A percentile compares a stretch with the other conserved stretches of the same genome.
phyloP scores from a whole-genome alignment of 495 filamentous ascomycete species.

The Massariosphaeria phaeospora region DNA sequence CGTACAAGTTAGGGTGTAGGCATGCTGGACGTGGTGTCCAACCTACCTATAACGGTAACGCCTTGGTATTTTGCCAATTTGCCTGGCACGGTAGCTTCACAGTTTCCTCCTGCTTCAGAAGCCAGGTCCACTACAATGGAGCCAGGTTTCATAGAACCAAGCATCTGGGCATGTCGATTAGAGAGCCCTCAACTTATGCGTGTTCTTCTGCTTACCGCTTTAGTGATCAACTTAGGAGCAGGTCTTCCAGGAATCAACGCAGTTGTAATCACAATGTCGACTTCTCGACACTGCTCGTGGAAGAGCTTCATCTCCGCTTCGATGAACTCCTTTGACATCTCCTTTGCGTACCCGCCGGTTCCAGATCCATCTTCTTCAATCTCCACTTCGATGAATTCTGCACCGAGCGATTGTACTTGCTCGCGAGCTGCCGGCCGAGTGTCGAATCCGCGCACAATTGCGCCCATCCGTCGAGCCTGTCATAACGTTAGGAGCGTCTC shows the following conservation, averaged over 20 bases:
- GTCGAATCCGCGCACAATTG: conserved; percentile 78
- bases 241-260: conserved; percentile 73
- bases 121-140: conserved; percentile 78
- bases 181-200: too few relatives aligned
- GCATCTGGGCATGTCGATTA: conserved; percentile 54
- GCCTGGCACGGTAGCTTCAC: conserved; percentile 66
- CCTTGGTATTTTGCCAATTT: conserved; percentile 63
- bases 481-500: too few relatives aligned
- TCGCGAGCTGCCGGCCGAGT: conserved; percentile 72
- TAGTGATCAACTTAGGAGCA: conserved; percentile 70
- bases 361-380: conserved; percentile 79
- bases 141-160: conserved; percentile 74
- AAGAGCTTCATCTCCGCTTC: conserved; percentile 85
- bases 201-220: conserved; percentile 23
- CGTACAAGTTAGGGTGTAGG: not conserved
- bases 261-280: conserved; percentile 84
- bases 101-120: conserved; percentile 76
- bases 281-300: conserved; percentile 70
- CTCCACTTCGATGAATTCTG: conserved; percentile 79
- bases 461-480: conserved; percentile 68
- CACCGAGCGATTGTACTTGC: conserved; percentile 78
- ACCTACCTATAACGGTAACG: conserved; percentile 68
- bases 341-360: conserved; percentile 75
- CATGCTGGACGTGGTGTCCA: not conserved
- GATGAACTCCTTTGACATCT: conserved; percentile 85